Evolutionary conservation across 106 monocot genomes (phyloP), one percentile per base, ranked within the genome.

Genomic region (Hemerocallis citrina): DNA sequence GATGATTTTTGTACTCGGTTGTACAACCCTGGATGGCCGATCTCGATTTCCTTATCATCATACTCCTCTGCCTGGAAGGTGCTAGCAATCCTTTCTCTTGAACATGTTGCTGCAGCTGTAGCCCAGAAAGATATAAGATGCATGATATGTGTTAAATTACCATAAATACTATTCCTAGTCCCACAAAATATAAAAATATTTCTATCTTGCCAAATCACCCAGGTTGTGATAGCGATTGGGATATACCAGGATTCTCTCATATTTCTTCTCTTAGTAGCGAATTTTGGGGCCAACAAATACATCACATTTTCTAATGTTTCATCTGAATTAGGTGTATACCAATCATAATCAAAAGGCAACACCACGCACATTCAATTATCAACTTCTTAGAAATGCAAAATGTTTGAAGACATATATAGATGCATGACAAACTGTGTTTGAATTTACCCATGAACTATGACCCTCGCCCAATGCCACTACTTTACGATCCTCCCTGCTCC

Each of bases 401-500:
- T 21, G 20, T 7, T 1, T 28, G 46, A 31, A 17, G 29, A 45
- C 19, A 42, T 51, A 6, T 11, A 30, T 22, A 45, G 2, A 42
- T 20, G 52, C 5, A 30, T 48, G 2, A 15, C 6, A 42, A 5
- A 68, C n/a, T n/a, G n/a, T n/a, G 55, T 34, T 20, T 6, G 25
- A 66, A 65, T 33, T 58, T 88, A 81, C 92, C 87, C 84, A 87
- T 51, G 88, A 98, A 73, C 80, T 88, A 75, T 90, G 94, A 4
- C 94, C 94, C 73, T 95, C 94, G 3, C 94, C 94, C 78, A 83
- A 95, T 22, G 94, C 94, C 32, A 95, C 86, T 58, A 95, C 71
- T 72, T 89, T 89, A 52, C 80, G 65, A n/a, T 83, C 86, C 49
- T 89, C 86, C 73, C 76, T 78, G 62, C 89, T 89, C 94, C 94